Base-by-base conservation (phyloP, 805 yeast genomes). In the Candida broadrunensis region DNA sequence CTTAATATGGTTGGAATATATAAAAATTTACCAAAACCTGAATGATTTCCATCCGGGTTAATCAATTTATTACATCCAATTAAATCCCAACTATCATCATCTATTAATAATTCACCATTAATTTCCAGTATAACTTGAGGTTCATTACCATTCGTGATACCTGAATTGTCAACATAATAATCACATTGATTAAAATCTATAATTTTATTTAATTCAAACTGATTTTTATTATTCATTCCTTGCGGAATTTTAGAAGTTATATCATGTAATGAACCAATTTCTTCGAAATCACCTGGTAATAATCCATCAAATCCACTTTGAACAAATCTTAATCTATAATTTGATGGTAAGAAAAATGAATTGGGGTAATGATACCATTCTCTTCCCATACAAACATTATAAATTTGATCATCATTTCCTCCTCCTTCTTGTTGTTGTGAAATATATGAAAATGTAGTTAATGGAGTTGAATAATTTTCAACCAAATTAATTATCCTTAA, bases 311-410 rank as follows among this genome's bases (percentile, higher is more conserved):
- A 91, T 1, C 91, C 93, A 42, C 88, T 81, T 41, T 72, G 67
- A 8, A 86, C 78, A 59, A 88, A 91, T 51, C 70, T 69, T 18
- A 88, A 65, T 48, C 96, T 66, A 51, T 73, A 73, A 42, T 78
- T 67, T 4, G 77, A 73, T 3, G 86, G 82, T 18, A 91, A 65
- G 55, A 90, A 88, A 57, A 89, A 86, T 0, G 97, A 89, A 1
- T 86, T 81, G 8, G 98, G 97, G 61, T 70, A 90, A 55, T 91
- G 85, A 55, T 88, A 88, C 97, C 97, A 90, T 64, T 91, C 97
- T 43, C 96, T 75, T 2, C 97, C 97, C n/a, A 85, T 73, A 61
- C 98, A 91, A 0, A 91, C 83, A 48, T 80, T 83, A 11, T 15
- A 8, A 5, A n/a, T 12, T 9, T 16, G 3, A 9, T 35, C 30